phyloP scores from a whole-genome alignment of 1,139 yeast species.

The Candida tropicalis region DNA sequence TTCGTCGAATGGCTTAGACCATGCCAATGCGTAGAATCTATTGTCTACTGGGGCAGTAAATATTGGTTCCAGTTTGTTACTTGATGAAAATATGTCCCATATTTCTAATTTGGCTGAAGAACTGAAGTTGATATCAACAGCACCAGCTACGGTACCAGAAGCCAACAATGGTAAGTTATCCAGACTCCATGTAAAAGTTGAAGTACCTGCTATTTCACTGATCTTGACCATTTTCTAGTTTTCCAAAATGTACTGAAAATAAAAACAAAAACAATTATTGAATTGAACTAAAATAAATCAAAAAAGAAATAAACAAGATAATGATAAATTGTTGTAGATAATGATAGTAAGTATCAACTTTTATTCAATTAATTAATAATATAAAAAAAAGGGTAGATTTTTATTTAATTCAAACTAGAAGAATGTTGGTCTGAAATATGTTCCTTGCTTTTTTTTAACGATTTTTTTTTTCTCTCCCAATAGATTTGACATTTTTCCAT shows the following conservation, averaged over 20 bases:
- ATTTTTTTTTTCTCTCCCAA: background rate
- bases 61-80: slow-evolving; percentile 47
- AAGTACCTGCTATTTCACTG: slow-evolving; percentile 80
- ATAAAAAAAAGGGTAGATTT: background rate
- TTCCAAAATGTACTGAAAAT: slow-evolving; percentile 1
- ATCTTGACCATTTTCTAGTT: slow-evolving; percentile 69
- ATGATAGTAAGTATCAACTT: background rate
- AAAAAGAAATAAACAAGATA: slow-evolving; percentile 7
- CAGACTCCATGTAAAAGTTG: slow-evolving; percentile 94
- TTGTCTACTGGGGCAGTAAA: slow-evolving; percentile 55
- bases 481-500: slow-evolving; percentile 1
- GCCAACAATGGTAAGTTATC: slow-evolving; percentile 75
- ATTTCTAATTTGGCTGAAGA: slow-evolving; percentile 76
- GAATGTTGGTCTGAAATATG: too few relatives aligned
- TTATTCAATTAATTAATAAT: too few relatives aligned
- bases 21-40: slow-evolving; percentile 79
- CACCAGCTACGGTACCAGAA: slow-evolving; percentile 93
- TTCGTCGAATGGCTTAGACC: slow-evolving; percentile 71
- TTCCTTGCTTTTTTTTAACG: background rate
- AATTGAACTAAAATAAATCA: background rate
- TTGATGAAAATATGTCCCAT: slow-evolving; percentile 66
- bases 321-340: background rate
- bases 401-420: background rate
- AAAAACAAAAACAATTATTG: slow-evolving; percentile 2
- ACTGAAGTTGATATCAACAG: slow-evolving; percentile 85